phyloP scores from a whole-genome alignment of 495 filamentous ascomycete species.

The Xylaria longipes region DNA sequence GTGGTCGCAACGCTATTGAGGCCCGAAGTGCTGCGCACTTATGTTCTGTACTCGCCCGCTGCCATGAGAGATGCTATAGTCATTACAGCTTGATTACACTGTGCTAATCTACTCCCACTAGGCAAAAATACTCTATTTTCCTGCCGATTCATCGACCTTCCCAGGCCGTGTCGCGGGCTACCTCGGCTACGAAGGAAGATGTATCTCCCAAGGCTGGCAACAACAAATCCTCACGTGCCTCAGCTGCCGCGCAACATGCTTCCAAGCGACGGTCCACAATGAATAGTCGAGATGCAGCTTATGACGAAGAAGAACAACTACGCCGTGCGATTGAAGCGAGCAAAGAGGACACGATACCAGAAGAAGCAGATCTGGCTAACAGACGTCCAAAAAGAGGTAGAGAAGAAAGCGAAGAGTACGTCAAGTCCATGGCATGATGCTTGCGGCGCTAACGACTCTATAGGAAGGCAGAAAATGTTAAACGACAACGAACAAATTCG shows the following conservation, averaged over 20 bases:
- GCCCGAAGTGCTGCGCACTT: not conserved
- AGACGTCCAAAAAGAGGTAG: constrained; percentile 81
- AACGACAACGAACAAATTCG: constrained; percentile 78
- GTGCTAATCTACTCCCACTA: constrained; percentile 46
- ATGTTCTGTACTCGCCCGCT: not conserved
- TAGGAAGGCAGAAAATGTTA: constrained; percentile 58
- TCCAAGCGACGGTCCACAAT: constrained; percentile 92
- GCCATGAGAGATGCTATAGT: not conserved
- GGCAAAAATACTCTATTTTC: constrained; percentile 63
- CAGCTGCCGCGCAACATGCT: constrained; percentile 53
- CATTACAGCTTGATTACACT: not conserved
- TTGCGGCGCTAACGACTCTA: constrained; percentile 17
- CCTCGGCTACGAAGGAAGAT: constrained; percentile 64
- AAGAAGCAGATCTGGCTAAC: constrained; percentile 54
- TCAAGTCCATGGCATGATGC: not conserved
- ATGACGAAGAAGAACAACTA: constrained; percentile 92
- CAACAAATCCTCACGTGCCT: constrained; percentile 50
- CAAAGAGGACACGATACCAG: constrained; percentile 69
- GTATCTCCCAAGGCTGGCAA: constrained; percentile 56
- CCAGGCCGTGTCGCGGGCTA: constrained; percentile 57
- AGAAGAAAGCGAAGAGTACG: constrained; percentile 94
- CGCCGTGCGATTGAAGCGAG: constrained; percentile 93
- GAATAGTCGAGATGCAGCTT: constrained; percentile 95
- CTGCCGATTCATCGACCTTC: constrained; percentile 58
- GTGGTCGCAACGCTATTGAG: not conserved